A percentile compares a stretch with the other conserved stretches of the same genome.
These are phyloP conservation scores for Paecilomyces variotii DNA, from an alignment of 2,329 filamentous ascomycete genomes.

Conservation along the genomic window DNA sequence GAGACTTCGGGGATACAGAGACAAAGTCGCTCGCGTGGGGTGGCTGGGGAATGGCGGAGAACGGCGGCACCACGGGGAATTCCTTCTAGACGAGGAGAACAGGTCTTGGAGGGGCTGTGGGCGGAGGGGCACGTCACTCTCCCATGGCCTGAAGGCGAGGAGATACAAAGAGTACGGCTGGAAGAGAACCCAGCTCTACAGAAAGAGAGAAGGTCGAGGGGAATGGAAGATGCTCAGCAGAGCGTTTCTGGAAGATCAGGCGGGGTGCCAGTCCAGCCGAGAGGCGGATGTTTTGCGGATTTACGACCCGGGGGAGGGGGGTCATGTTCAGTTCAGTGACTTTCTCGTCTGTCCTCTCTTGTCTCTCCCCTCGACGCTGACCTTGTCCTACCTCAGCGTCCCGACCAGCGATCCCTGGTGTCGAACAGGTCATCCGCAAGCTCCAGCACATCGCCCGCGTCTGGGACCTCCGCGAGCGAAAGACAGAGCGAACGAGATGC, in stretches of 20 bases:
- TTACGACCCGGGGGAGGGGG: background rate
- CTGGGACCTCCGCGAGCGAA: background rate
- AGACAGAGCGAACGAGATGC: background rate
- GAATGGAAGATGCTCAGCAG: background rate
- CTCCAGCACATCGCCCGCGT: background rate
- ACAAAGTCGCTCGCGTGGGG: background rate
- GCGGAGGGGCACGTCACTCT: slow-evolving; percentile 2
- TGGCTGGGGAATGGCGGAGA: background rate
- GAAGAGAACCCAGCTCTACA: background rate
- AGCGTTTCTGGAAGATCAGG: background rate
- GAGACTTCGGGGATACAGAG: background rate
- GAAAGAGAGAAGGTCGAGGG: background rate
- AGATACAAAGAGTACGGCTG: background rate
- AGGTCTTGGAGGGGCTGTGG: slow-evolving; percentile 1
- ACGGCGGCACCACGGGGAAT: background rate
- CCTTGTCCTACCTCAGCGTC: background rate
- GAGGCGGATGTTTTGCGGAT: background rate
- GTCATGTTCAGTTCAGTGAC: background rate
- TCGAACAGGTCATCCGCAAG: background rate
- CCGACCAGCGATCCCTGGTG: background rate
- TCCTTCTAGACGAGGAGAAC: background rate
- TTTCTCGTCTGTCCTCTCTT: background rate
- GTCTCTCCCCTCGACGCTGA: background rate
- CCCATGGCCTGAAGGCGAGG: background rate
- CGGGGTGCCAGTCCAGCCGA: background rate